Conservation (phyloP, 2,329 filamentous ascomycete species). For the Claviceps sp. region DNA sequence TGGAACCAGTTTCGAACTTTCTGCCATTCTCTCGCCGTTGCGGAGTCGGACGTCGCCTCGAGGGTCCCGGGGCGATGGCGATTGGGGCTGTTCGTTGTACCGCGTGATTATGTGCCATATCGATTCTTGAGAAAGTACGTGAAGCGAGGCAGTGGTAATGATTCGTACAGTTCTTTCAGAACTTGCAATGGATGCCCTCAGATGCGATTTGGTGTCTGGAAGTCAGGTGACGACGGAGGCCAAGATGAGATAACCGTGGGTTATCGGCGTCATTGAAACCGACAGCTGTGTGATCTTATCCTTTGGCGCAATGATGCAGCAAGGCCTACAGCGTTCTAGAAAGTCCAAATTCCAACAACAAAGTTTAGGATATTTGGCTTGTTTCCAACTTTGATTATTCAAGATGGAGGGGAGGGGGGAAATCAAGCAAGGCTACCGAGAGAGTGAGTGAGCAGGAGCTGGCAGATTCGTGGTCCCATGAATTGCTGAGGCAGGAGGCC, state of each 20-base stretch:
- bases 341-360: not conserved
- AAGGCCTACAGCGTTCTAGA: not conserved
- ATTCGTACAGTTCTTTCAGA: not conserved
- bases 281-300: not conserved
- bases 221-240: conserved; percentile 38
- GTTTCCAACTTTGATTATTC: not conserved
- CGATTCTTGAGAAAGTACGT: conserved; percentile 12
- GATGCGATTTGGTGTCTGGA: not conserved
- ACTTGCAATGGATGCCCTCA: not conserved
- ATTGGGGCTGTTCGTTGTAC: conserved; percentile 51
- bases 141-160: not conserved
- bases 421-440: not conserved
- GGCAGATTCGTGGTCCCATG: not conserved
- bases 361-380: not conserved
- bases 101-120: conserved; percentile 39
- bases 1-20: conserved; percentile 34
- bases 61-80: conserved; percentile 50
- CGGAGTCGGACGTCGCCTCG: conserved; percentile 26
- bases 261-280: conserved; percentile 42
- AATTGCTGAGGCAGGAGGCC: not conserved
- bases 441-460: not conserved
- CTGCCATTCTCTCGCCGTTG: conserved; percentile 33
- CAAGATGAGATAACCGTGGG: conserved; percentile 43
- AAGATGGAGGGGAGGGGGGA: not conserved
- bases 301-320: not conserved